phyloP scores from a whole-genome alignment of 257 asterid genomes.

The Solanum commersonii region DNA sequence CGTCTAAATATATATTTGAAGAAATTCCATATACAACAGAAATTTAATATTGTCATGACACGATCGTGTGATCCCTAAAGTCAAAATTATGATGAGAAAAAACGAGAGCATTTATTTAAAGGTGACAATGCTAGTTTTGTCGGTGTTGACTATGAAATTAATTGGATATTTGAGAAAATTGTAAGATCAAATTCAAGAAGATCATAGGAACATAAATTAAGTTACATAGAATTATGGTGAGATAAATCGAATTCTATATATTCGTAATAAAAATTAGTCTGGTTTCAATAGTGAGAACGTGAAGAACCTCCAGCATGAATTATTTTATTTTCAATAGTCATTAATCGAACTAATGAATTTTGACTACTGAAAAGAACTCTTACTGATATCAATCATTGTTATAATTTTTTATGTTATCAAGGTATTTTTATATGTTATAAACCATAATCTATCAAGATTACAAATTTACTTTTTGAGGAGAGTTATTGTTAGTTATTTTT shows the following conservation, averaged over 20 bases:
- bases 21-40: background rate
- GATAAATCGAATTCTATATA: no score
- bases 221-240: background rate
- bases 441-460: background rate
- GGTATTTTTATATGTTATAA: background rate
- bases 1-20: background rate
- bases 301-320: background rate
- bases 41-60: background rate
- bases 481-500: background rate
- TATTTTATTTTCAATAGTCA: background rate
- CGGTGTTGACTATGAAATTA: background rate
- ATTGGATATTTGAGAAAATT: background rate
- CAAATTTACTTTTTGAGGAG: background rate
- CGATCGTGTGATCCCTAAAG: background rate
- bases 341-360: background rate
- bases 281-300: no score
- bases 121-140: background rate
- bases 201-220: background rate
- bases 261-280: no score
- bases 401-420: background rate
- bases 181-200: background rate
- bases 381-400: background rate
- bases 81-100: background rate
- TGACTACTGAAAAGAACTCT: background rate
- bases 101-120: background rate